Evolutionary conservation across 306 rosid genomes (phyloP).

Genomic region (Quercus aquifolioides): DNA sequence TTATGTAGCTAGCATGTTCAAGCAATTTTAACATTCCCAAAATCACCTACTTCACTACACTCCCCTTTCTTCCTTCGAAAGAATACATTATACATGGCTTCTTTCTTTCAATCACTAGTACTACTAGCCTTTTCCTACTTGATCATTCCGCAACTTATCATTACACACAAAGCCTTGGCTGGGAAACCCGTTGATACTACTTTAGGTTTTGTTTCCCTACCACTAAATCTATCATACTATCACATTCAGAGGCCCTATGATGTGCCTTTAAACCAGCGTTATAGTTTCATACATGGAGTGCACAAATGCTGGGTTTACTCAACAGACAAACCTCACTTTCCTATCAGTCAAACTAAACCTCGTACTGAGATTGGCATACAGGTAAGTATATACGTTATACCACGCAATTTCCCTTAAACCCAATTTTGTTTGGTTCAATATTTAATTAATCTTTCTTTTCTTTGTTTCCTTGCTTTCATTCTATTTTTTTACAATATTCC

Average conservation of each 20-base stretch:
- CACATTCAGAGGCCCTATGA: conserved; percentile 19
- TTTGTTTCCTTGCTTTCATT: no score
- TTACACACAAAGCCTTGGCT: background rate
- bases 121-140: background rate
- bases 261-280: conserved; percentile 12
- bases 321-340: conserved; percentile 25
- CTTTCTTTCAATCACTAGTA: no score
- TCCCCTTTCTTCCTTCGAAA: no score
- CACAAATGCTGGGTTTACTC: conserved; percentile 26
- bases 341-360: conserved; percentile 1
- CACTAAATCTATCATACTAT: background rate
- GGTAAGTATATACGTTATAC: no score
- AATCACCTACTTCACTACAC: no score
- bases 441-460: no score
- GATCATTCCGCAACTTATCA: background rate
- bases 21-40: no score
- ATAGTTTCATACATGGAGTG: conserved; percentile 3
- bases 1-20: no score
- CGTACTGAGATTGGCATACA: conserved; percentile 8
- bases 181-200: background rate
- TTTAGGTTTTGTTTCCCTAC: conserved; percentile 21
- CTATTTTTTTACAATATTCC: no score
- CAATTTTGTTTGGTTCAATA: no score
- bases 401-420: no score
- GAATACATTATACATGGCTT: no score